Conservation (phyloP, 345 rosid genomes). For the Bretschneidera sinensis region DNA sequence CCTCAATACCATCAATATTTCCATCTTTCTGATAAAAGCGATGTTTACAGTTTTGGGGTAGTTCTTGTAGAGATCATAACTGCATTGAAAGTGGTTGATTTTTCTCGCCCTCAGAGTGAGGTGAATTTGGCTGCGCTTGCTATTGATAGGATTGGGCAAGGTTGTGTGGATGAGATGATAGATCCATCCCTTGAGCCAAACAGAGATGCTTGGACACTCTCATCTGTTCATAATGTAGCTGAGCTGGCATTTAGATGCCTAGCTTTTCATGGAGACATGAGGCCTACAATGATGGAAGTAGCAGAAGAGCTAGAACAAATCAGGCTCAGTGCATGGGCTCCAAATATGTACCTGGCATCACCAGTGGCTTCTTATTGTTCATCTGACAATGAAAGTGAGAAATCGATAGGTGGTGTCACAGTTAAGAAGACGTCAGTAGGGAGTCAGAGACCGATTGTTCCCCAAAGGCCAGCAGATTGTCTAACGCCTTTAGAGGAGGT, state of each 20-base stretch:
- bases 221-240: conserved; percentile 70
- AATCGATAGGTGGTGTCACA: conserved; percentile 27
- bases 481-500: conserved; percentile 36
- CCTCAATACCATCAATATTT: conserved; percentile 79
- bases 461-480: conserved; percentile 30
- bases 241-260: conserved; percentile 93
- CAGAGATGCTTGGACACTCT: conserved; percentile 83
- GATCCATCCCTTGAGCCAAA: conserved; percentile 68
- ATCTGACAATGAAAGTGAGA: conserved; percentile 45
- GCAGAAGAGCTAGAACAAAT: conserved; percentile 80
- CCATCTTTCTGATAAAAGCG: conserved; percentile 78
- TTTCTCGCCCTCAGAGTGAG: conserved; percentile 72
- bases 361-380: conserved; percentile 45
- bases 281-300: conserved; percentile 92
- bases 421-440: conserved; percentile 26
- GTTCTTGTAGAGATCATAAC: conserved; percentile 93
- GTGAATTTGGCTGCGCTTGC: conserved; percentile 89
- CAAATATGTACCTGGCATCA: conserved; percentile 43
- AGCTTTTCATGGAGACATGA: conserved; percentile 81
- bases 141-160: conserved; percentile 76
- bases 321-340: conserved; percentile 64
- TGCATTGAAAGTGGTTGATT: conserved; percentile 84
- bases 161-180: conserved; percentile 79
- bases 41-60: conserved; percentile 90
- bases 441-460: conserved; percentile 36